A percentile compares a stretch with the other conserved stretches of the same genome.
phyloP scores from a whole-genome alignment of 2,329 filamentous ascomycete genomes.

The Xylaria digitata region DNA sequence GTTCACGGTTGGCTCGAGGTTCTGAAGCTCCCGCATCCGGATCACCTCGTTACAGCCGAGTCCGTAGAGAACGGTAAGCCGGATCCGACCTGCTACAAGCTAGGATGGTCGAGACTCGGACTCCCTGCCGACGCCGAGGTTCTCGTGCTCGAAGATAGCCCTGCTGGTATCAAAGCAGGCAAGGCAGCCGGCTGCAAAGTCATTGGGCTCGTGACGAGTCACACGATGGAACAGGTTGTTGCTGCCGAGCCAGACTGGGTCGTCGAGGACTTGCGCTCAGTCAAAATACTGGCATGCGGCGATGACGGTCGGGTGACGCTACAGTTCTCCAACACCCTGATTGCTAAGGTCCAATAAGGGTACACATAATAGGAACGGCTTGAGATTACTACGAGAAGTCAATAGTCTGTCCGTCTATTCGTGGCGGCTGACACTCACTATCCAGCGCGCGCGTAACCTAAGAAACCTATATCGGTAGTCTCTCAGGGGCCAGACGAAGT shows the following conservation, averaged over 20 bases:
- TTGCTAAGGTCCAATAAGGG: constrained; percentile 30
- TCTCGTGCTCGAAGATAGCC: constrained; percentile 89
- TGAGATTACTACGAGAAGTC: constrained; percentile 1
- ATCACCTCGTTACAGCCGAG: constrained; percentile 78
- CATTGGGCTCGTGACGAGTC: constrained; percentile 85
- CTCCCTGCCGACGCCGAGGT: constrained; percentile 63
- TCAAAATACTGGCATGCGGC: constrained; percentile 69
- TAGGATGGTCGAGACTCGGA: constrained; percentile 72
- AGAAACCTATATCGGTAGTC: constrained; percentile 15
- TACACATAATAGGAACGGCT: constrained; percentile 2
- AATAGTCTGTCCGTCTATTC: constrained; percentile 15
- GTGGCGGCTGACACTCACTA: constrained; percentile 26
- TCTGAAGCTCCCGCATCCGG: constrained; percentile 72
- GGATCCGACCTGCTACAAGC: constrained; percentile 77
- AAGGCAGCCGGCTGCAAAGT: constrained; percentile 89
- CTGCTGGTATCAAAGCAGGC: constrained; percentile 83
- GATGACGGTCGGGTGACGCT: constrained; percentile 71
- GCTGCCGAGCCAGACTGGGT: constrained; percentile 89
- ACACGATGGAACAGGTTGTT: constrained; percentile 76
- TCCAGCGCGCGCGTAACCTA: constrained; percentile 14
- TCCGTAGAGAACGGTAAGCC: constrained; percentile 81
- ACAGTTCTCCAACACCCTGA: constrained; percentile 73
- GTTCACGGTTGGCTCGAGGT: constrained; percentile 78
- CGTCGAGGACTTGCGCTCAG: constrained; percentile 80
- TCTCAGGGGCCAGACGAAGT: constrained; percentile 22